Evolutionary conservation across 2,329 filamentous ascomycete genomes (phyloP).

Genomic region (Trichoderma sp.): DNA sequence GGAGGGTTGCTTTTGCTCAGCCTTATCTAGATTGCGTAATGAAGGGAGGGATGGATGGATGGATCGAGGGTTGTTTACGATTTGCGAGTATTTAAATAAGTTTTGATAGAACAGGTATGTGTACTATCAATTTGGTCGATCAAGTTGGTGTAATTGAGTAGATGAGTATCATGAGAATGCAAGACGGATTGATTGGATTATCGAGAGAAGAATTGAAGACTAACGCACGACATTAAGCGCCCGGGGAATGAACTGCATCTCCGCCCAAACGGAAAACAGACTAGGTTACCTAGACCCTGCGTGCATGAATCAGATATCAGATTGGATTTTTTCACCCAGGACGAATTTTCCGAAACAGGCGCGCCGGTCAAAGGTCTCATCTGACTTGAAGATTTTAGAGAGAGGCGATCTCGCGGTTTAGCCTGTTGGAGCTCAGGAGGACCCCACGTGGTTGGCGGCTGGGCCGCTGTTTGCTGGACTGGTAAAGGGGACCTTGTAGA

Average conservation of each 20-base stretch:
- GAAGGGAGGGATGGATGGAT: not conserved
- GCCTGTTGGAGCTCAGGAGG: not conserved
- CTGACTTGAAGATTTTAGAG: not conserved
- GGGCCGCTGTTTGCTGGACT: not conserved
- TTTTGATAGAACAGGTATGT: not conserved
- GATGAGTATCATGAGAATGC: not conserved
- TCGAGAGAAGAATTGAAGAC: not conserved
- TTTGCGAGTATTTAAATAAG: not conserved
- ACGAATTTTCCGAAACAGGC: not conserved
- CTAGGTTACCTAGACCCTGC: not conserved
- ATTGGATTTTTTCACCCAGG: not conserved
- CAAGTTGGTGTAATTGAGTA: too few relatives aligned
- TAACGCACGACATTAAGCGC: not conserved
- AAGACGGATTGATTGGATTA: not conserved
- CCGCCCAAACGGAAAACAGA: not conserved
- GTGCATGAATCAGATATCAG: slow-evolving; percentile 6
- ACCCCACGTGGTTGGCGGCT: slow-evolving; percentile 10
- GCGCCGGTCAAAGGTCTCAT: not conserved
- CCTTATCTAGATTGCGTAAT: not conserved
- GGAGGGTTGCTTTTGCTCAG: not conserved
- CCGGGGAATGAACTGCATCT: slow-evolving; percentile 8
- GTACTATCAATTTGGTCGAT: too few relatives aligned
- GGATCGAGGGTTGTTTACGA: not conserved
- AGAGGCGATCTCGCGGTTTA: not conserved
- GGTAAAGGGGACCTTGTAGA: not conserved